These are phyloP conservation scores for Populus hybrid DNA, from an alignment of 441 rosid genomes.

Conservation along the genomic window DNA sequence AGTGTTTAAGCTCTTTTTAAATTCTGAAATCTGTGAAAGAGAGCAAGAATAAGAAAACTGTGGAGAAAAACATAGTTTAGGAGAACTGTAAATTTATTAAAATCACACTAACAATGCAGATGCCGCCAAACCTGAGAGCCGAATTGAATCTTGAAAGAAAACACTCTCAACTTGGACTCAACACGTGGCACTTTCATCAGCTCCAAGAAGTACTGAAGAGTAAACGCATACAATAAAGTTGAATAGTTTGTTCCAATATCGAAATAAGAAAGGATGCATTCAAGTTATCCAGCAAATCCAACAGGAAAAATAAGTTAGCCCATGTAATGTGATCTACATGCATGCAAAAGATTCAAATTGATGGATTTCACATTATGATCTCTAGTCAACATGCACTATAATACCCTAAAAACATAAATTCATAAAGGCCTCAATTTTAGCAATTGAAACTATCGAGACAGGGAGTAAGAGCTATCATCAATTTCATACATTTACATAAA, in stretches of 20 bases:
- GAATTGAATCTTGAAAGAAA: slow-evolving; percentile 95
- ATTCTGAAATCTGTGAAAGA: slow-evolving; percentile 66
- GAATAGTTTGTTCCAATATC: not conserved
- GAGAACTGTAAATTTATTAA: slow-evolving; percentile 15
- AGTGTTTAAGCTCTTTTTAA: slow-evolving; percentile 73
- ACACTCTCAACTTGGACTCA: slow-evolving; percentile 91
- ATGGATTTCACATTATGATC: not conserved
- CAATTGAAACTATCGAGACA: not conserved
- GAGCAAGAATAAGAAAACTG: slow-evolving; percentile 12
- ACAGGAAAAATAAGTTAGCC: slow-evolving; percentile 7
- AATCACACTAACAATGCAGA: slow-evolving; percentile 37
- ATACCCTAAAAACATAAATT: not conserved
- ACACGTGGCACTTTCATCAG: slow-evolving; percentile 98
- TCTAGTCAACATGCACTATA: not conserved
- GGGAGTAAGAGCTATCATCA: too few relatives aligned
- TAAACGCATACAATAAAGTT: slow-evolving; percentile 1
- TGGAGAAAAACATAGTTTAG: slow-evolving; percentile 4
- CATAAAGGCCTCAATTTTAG: not conserved
- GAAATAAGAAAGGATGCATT: not conserved
- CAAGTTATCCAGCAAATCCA: slow-evolving; percentile 7
- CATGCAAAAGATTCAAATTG: not conserved
- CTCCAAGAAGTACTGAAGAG: slow-evolving; percentile 82
- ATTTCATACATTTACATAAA: too few relatives aligned
- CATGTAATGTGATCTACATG: not conserved
- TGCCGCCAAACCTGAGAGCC: slow-evolving; percentile 82